Base-by-base conservation (phyloP, 1,139 yeast species). In the Saccharomyces uvarum region DNA sequence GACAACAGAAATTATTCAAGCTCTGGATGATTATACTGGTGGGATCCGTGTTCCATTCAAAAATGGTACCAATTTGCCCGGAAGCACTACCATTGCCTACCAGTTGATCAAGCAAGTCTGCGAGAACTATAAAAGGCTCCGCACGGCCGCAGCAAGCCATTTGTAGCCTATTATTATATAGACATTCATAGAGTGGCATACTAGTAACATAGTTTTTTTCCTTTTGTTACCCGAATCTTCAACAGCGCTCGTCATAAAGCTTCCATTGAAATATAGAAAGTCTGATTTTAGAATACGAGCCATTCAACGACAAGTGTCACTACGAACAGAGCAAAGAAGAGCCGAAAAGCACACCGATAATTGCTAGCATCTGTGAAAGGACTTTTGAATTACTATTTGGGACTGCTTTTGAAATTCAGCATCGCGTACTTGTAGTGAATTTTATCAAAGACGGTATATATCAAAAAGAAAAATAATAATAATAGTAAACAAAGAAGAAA, bases 41-140 rank as follows among this genome's bases (percentile, higher is more conserved):
- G 62, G 60, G 0, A 61, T 56, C 26, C 54, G 61, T 6, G 59
- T 65, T 2, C 52, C 58, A 5, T 63, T 63, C 27, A 66, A 66
- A 26, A 70, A 66, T 9, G 70, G 64, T 8, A 69, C 75, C 58
- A 62, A 63, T 28, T 60, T 80, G 26, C 84, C 84, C 9, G 80
- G 80, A 1, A 63, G 69, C 9, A 72, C 73, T 13, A 81, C 84
- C 1, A 77, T 80, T 59, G 84, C 84, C 1, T 70, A 72, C 62
- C 70, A 69, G 16, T 61, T 78, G 58, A 70, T 78, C 13, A 68
- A 67, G 14, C 50, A 53, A 42, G 56, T 57, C 6, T 67, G 70
- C 21, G 64, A 65, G 13, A 63, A 59, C 49, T 60, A 54, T 47
- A 63, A 63, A 26, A 46, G 29, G 2, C 11, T 27, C 9, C 31